Evolutionary conservation across 1,284 basidiomycete species (phyloP).

Genomic region (Malassezia caprae): DNA sequence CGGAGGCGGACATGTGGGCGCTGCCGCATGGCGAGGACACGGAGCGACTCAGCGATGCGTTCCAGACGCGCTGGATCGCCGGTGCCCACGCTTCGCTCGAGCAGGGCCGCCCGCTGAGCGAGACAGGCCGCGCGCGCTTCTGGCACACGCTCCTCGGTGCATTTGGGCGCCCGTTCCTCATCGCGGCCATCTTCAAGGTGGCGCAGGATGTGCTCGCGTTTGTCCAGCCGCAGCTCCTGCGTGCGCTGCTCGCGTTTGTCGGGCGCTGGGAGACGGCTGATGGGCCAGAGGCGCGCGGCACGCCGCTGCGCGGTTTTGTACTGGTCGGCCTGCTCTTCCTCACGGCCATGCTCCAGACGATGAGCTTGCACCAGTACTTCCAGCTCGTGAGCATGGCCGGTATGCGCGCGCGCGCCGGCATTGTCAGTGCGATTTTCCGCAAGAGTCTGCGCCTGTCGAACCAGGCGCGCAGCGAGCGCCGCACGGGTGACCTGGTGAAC

Average conservation of each 20-base stretch:
- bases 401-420: constrained; percentile 79
- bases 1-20: constrained; percentile 49
- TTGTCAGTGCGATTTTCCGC: constrained; percentile 73
- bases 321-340: constrained; percentile 57
- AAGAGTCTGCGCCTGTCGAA: constrained; percentile 77
- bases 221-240: constrained; percentile 76
- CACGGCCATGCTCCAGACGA: constrained; percentile 61
- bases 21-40: constrained; percentile 59
- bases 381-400: constrained; percentile 70
- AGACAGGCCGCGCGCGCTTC: constrained; percentile 17
- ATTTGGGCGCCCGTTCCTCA: constrained; percentile 67
- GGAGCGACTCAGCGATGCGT: constrained; percentile 58
- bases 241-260: constrained; percentile 66
- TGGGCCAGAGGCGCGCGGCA: constrained; percentile 7
- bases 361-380: constrained; percentile 83
- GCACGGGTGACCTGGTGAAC: constrained; percentile 89
- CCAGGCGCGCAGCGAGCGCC: constrained; percentile 62
- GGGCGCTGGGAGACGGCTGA: constrained; percentile 27
- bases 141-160: constrained; percentile 22
- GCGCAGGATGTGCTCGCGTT: constrained; percentile 72
- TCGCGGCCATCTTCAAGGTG: constrained; percentile 60
- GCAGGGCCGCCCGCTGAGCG: constrained; percentile 11
- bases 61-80: constrained; percentile 53
- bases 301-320: constrained; percentile 48
- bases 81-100: background rate